phyloP scores from a whole-genome alignment of 2,329 filamentous ascomycete species.

The Didymella sp. region DNA sequence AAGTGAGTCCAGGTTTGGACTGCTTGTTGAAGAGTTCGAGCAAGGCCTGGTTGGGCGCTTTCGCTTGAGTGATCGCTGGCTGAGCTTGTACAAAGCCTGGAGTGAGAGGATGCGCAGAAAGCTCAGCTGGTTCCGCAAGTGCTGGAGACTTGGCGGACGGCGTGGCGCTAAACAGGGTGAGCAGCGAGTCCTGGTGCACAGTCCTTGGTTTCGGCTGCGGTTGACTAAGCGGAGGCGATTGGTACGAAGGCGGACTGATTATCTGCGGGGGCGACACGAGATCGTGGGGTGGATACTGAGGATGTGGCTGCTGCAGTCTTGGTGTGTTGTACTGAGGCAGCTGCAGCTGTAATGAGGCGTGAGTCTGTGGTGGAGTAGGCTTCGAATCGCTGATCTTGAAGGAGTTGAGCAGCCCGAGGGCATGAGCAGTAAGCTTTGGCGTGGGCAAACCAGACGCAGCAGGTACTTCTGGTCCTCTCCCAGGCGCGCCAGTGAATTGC shows the following conservation, averaged over 20 bases:
- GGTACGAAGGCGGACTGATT: constrained; percentile 39
- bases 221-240: constrained; percentile 39
- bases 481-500: constrained; percentile 48
- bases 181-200: constrained; percentile 54
- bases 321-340: constrained; percentile 33
- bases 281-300: constrained; percentile 32
- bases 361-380: constrained; percentile 22
- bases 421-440: constrained; percentile 65
- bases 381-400: constrained; percentile 57
- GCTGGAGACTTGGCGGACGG: constrained; percentile 34
- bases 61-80: constrained; percentile 28
- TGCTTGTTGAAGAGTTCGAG: constrained; percentile 29
- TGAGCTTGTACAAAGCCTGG: constrained; percentile 40
- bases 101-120: constrained; percentile 54
- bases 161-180: constrained; percentile 54
- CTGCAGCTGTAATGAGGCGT: constrained; percentile 18
- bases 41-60: constrained; percentile 27
- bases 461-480: constrained; percentile 55
- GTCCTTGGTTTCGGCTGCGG: constrained; percentile 48
- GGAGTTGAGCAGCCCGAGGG: constrained; percentile 63
- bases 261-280: constrained; percentile 37
- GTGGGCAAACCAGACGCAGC: constrained; percentile 64
- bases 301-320: constrained; percentile 32
- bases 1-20: constrained; percentile 40
- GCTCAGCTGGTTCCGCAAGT: constrained; percentile 51